Evolutionary conservation across 495 filamentous ascomycete species (phyloP), one percentile per base, ranked within the genome.

Genomic region (Penicillium silybi): DNA sequence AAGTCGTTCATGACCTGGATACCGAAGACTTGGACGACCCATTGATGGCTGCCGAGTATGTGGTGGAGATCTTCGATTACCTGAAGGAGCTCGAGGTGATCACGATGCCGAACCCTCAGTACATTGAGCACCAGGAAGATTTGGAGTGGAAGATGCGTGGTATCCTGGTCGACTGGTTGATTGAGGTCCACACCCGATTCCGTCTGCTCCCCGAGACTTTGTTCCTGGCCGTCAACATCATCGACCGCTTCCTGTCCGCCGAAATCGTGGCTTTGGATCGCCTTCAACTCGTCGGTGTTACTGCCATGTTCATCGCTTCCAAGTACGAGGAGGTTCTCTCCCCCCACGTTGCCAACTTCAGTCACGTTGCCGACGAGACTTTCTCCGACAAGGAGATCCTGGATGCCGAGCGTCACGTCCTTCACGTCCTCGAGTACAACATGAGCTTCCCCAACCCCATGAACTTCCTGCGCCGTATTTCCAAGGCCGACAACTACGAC

Each of bases 281-380:
- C 50, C 83, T 98, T 7, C 93, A 98, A 70, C 80, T 98, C 11
- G 93, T 98, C 53, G 93, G 93, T 64, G 89, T 97, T 54, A 95
- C 93, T 42, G 93, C 93, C 65, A 97, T 98, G 93, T 81, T 97
- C 78, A 95, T 98, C 65, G 93, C 95, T 18, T 92, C 92, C 58
- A 98, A 98, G 75, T 98, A 97, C 61, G 93, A 98, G 68, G 93
- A 98, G 63, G 91, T 97, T 47, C 82, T 97, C 19, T 96, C 93
- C 4, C 95, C 93, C 27, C 93, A 97, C 65, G 90, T 98, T 34
- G 84, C 85, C 68, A 96, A 96, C 82, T 97, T 97, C 80, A 86
- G 87, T 54, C 88, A 96, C 59, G 89, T 98, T 59, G 90, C 93
- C 61, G 95, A 97, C 66, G 91, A 98, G 68, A 93, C 91, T 37